phyloP scores from a whole-genome alignment of 2,329 filamentous ascomycete genomes.

The Rasamsonia emersonii region DNA sequence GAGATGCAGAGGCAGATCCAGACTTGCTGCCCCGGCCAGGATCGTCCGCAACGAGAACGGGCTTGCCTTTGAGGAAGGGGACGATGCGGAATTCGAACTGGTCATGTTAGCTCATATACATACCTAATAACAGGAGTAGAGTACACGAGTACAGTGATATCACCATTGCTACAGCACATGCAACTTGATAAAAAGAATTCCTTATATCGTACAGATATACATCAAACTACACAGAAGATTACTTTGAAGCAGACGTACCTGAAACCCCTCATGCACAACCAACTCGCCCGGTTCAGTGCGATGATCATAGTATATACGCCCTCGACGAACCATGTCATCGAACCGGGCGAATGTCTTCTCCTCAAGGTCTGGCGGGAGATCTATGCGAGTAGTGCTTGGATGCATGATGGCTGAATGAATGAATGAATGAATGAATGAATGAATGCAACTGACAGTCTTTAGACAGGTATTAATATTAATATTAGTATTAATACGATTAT shows the following conservation, averaged over 20 bases:
- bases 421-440: no score
- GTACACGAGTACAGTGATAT: no score
- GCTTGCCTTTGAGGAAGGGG: conserved; percentile 15
- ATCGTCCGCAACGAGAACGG: conserved; percentile 15
- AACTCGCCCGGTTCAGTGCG: conserved; percentile 12
- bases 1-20: conserved; percentile 4
- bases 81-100: conserved; percentile 16
- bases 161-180: no score
- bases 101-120: not conserved
- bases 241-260: conserved; percentile 11
- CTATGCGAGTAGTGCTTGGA: no score
- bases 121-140: not conserved
- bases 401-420: no score
- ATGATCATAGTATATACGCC: conserved; percentile 15
- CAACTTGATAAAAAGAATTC: no score
- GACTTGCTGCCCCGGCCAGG: conserved; percentile 13
- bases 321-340: conserved; percentile 13
- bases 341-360: conserved; percentile 11
- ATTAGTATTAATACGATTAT: no score
- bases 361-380: conserved; percentile 21
- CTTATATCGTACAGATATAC: no score
- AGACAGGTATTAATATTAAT: no score
- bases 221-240: no score
- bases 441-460: no score
- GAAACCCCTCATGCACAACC: conserved; percentile 16